Base-by-base conservation (phyloP, 805 yeast species). In the Metschnikowia orientalis region DNA sequence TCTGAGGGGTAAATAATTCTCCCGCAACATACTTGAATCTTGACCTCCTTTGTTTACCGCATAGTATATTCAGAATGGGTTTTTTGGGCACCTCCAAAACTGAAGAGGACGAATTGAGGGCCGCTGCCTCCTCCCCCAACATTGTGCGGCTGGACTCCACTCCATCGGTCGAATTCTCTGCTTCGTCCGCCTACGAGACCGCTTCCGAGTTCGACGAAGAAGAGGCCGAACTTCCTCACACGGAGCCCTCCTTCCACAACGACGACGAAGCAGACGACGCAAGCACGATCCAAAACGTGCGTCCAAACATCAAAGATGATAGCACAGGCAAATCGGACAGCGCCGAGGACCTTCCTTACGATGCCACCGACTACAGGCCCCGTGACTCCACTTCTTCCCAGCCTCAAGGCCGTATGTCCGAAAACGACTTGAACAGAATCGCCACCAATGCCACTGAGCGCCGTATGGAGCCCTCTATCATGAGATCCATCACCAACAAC, bases 161-260 rank as follows among this genome's bases (percentile, higher is more conserved):
- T 39, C 39, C 37, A 17, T 49, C 64, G 2, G 30, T 40, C 26
- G 35, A 33, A 13, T 34, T 29, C 5, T 53, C 61, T 5, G 51
- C 48, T 2, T 40, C 55, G 10, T 54, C 63, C 1, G 62, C 59
- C 2, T 61, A 59, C 45, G 58, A 55, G 18, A 61, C 67, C 4
- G 67, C 67, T 2, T 45, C 48, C 4, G 44, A 41, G 30, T 28
- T 23, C 18, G 38, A 34, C 4, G 12, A 23, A n/a, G 32, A 29
- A 12, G 38, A 16, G 5, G 56, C 55, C 13, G 60, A 55, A 19
- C 37, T 20, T 30, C 22, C 4, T 11, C 30, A 7, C 11, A 15
- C 22, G 26, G 19, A 16, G 7, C 27, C 6, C 20, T 17, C 7
- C 28, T 12, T 7, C 18, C 18, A 14, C 26, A 23, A 8, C 16